phyloP scores from a whole-genome alignment of 1,139 yeast genomes.

The Yamadazyma buinensis region DNA sequence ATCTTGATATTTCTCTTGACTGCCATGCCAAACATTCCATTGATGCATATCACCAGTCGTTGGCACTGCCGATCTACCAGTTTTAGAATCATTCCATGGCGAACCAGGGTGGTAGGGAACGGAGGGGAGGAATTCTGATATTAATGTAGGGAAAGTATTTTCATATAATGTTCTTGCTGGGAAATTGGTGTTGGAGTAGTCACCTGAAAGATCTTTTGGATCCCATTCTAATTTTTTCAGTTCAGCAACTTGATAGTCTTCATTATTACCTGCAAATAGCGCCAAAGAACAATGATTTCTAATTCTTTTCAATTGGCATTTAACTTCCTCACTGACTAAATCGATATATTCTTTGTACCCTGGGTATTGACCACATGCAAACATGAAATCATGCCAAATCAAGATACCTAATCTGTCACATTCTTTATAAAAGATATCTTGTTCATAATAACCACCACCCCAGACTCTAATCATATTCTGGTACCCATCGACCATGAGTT shows the following conservation, averaged over 20 bases:
- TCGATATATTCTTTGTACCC: constrained; percentile 23
- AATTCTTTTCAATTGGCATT: constrained; percentile 30
- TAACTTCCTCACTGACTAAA: constrained; percentile 28
- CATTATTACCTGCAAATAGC: constrained; percentile 41
- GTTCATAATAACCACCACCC: constrained; percentile 48
- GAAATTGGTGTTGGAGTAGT: constrained; percentile 28
- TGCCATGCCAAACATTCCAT: constrained; percentile 50
- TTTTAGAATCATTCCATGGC: constrained; percentile 27
- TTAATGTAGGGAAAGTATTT: constrained; percentile 25
- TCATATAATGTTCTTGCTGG: constrained; percentile 42
- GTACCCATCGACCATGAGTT: constrained; percentile 29
- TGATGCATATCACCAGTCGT: constrained; percentile 43
- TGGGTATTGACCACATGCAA: constrained; percentile 50
- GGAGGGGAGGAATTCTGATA: constrained; percentile 16
- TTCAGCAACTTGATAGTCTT: constrained; percentile 44
- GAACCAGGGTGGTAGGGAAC: constrained; percentile 40
- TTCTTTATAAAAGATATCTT: constrained; percentile 33
- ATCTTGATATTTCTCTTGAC: constrained; percentile 38
- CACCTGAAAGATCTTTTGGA: constrained; percentile 21
- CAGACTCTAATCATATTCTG: constrained; percentile 45
- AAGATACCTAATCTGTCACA: constrained; percentile 41
- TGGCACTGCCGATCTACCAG: constrained; percentile 27
- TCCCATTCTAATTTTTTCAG: constrained; percentile 26
- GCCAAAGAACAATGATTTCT: constrained; percentile 31
- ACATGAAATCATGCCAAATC: constrained; percentile 52